Base-by-base conservation (phyloP, 2,329 filamentous ascomycete genomes). In the Sarocladium strictum region DNA sequence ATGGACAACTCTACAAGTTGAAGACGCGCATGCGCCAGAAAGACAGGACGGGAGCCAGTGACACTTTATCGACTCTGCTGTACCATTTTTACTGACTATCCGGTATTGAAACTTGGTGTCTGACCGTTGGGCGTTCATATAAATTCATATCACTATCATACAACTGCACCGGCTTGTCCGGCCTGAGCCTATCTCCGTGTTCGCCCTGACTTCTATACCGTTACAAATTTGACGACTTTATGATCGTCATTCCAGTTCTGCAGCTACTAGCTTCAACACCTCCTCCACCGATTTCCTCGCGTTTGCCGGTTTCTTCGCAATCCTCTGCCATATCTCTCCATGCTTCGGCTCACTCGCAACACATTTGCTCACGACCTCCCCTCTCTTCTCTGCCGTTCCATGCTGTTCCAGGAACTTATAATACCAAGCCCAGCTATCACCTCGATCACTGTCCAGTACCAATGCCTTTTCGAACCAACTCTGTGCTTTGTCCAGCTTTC, bases 381-480 rank as follows among this genome's bases (percentile, higher is more conserved):
- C 81, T 64, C 87, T 80, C 84, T 97, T 99, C 76, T 96, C 93
- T 55, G 90, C 86, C 4, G 91, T 97, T 10, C 94, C 95, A 72
- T 99, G 92, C 76, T 97, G 90, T 61, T 85, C 68, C 60, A 97
- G 67, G 69, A 97, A 99, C 69, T 93, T 92, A 70, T 91, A 94
- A 70, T 97, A 99, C 93, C 93, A 99, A 19, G 91, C 93, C 95
- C 95, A 99, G 11, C 85, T 89, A 73, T 99, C 95, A 52, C 94
- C 94, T 52, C 84, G 75, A 68, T 97, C 92, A 33, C 86, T 84
- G 65, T 99, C 91, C 12, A 94, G 76, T 54, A 96, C 78, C 55
- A 97, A 85, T 0, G 94, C 94, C 72, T 96, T 96, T 72, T 97
- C 91, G 69, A 99, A 99, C 94, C 94, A 99, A 60, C 84, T 92